Base-by-base conservation (phyloP, 371 early-diverging fungal species). In the Funneliformis caledonium region DNA sequence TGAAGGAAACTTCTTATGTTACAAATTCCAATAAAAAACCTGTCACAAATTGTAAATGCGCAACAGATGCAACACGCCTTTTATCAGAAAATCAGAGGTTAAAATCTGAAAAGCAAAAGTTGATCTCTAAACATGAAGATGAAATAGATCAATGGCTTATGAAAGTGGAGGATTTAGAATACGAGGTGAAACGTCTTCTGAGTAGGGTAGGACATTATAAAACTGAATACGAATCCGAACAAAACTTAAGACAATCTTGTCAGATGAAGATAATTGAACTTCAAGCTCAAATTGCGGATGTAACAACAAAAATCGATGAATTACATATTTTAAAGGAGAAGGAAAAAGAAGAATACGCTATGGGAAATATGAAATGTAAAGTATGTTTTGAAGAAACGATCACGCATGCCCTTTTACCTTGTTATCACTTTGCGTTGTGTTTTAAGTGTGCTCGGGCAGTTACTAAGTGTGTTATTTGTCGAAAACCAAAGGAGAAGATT, bases 371-470 rank as follows among this genome's bases (percentile, higher is more conserved):
- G 7, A 64, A 69, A n/a, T 86, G 86, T 61, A 73, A 83, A 19
- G 67, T 74, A 5, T 86, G 86, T 65, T 82, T 81, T 37, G 76
- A 81, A 5, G 85, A 83, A 14, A 19, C 69, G 4, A 77, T 85
- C 60, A 60, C 80, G 37, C 83, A 81, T 59, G 85, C 83, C 4
- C 80, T 83, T 70, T 61, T 70, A 12, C 86, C 86, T 2, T 86
- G 86, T 68, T 83, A 76, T 50, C 86, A 86, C 37, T 61, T 86
- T 64, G 86, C 81, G 56, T 82, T 85, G 81, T 86, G 86, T 68
- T 83, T 82, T 12, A 42, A 45, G 11, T 86, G 86, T 59, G 81
- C 82, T 59, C 52, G 80, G 2, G 56, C 16, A 10, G 52, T 80
- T 37, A 52, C 69, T 16, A 73, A 73, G 2, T 86, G 86, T 60